phyloP scores from a whole-genome alignment of 2,329 filamentous ascomycete genomes.

The Simplicillium sp. region DNA sequence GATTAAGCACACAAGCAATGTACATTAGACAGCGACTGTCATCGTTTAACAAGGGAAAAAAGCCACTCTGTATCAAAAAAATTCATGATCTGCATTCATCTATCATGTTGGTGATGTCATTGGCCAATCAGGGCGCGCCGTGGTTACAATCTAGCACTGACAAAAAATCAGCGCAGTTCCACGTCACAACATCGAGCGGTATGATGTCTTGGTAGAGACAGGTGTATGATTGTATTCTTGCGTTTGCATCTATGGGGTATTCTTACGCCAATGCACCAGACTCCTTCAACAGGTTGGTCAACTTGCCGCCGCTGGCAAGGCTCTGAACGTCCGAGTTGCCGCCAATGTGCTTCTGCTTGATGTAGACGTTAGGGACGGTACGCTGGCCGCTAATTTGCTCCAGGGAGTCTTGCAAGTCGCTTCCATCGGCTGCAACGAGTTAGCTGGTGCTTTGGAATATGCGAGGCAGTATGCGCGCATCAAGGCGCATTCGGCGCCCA shows the following conservation, averaged over 20 bases:
- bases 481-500: no score
- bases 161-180: background rate
- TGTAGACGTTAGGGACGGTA: constrained; percentile 95
- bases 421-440: constrained; percentile 59
- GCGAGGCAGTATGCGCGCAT: no score
- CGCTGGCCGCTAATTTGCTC: constrained; percentile 70
- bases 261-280: constrained; percentile 34
- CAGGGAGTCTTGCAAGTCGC: constrained; percentile 75
- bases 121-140: no score
- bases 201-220: background rate
- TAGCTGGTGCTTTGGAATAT: constrained; percentile 5
- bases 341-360: constrained; percentile 82
- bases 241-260: constrained; percentile 1
- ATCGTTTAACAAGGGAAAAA: no score
- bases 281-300: constrained; percentile 29
- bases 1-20: constrained; percentile 7
- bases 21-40: constrained; percentile 6
- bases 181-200: background rate
- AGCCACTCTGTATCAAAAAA: no score
- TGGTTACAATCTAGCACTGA: constrained; percentile 4
- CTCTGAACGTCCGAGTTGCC: constrained; percentile 80
- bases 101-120: no score
- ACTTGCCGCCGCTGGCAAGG: constrained; percentile 38
- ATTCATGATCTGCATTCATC: no score
- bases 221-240: no score